Conservation (phyloP, 2,329 filamentous ascomycete species). For the Ilyonectria mors-panacis region DNA sequence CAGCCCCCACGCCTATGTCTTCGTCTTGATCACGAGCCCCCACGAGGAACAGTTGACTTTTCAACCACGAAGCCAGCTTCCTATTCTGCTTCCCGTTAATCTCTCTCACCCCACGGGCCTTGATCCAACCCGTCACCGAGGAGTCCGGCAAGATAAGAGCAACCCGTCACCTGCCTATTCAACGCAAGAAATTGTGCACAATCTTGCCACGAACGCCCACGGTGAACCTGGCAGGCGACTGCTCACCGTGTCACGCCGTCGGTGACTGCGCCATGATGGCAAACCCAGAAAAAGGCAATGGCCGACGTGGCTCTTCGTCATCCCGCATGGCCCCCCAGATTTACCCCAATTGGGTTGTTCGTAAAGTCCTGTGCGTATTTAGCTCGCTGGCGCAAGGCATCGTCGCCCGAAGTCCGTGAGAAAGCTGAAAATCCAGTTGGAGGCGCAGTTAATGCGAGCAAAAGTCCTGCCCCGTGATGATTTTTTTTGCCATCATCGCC, state of each 20-base stretch:
- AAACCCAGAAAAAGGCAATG: background rate
- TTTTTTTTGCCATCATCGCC: background rate
- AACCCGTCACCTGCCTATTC: background rate
- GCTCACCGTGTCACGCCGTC: background rate
- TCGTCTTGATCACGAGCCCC: background rate
- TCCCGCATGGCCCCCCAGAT: background rate
- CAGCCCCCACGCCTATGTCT: background rate
- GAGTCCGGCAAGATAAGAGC: background rate
- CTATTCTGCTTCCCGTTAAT: background rate
- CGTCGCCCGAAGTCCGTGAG: background rate
- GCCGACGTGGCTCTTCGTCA: background rate
- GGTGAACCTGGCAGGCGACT: background rate
- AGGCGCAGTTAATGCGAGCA: background rate
- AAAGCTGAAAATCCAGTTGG: background rate
- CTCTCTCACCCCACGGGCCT: background rate
- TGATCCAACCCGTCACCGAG: background rate
- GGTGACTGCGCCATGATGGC: background rate
- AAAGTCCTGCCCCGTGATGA: background rate
- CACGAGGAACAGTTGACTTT: background rate
- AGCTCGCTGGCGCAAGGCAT: background rate
- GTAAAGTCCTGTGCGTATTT: background rate
- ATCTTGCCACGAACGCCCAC: background rate
- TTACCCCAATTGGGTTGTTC: background rate
- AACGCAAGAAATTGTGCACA: background rate
- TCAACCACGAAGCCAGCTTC: background rate